phyloP scores from a whole-genome alignment of 1,284 basidiomycete genomes.

The Pseudozyma hubeiensis region DNA sequence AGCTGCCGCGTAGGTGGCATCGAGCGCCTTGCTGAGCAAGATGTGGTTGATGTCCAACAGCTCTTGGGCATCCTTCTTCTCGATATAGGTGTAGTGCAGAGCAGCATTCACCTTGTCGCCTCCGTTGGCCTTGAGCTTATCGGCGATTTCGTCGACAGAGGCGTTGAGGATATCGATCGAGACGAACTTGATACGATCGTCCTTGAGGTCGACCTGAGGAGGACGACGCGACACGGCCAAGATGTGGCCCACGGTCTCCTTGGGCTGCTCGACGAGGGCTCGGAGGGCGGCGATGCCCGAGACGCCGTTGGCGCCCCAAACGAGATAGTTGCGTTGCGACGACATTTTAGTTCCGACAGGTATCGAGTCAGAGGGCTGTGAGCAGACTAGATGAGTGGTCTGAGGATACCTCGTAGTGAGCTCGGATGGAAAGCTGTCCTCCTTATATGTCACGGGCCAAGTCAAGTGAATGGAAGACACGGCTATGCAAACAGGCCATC shows the following conservation, averaged over 20 bases:
- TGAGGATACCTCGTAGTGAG: too few species aligned
- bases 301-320: constrained; percentile 47
- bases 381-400: background rate
- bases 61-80: constrained; percentile 44
- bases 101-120: constrained; percentile 36
- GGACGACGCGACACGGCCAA: constrained; percentile 39
- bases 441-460: background rate
- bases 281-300: constrained; percentile 40
- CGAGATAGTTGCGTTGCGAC: constrained; percentile 34
- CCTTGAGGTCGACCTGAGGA: constrained; percentile 39
- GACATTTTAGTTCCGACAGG: constrained; percentile 8
- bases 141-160: constrained; percentile 24
- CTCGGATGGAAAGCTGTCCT: too few species aligned
- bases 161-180: constrained; percentile 47
- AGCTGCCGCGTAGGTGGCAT: constrained; percentile 32
- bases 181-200: constrained; percentile 41
- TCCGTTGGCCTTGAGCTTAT: constrained; percentile 29
- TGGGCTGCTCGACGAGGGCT: constrained; percentile 40
- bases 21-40: constrained; percentile 43
- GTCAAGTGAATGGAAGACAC: background rate
- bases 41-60: constrained; percentile 39
- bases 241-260: constrained; percentile 15
- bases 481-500: constrained; percentile 4
- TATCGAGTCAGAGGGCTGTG: background rate
- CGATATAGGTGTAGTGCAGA: constrained; percentile 50